Evolutionary conservation across 345 rosid species (phyloP).

Genomic region (Acer yangbiense): DNA sequence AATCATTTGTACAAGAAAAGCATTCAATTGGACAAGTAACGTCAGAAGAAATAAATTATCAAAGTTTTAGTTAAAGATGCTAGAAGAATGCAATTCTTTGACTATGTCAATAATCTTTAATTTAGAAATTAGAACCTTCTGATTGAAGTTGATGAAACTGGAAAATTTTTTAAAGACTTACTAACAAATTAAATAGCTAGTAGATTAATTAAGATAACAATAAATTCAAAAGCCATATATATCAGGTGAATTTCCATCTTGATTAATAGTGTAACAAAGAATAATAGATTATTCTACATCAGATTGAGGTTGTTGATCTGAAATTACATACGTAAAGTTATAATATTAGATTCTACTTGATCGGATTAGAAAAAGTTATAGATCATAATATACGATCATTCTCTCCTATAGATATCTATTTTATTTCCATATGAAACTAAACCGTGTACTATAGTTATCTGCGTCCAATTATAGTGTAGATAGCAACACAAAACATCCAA

Average conservation of each 20-base stretch:
- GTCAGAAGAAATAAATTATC: neutral
- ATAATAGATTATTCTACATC: neutral
- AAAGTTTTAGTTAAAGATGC: neutral
- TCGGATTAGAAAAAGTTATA: too few species aligned
- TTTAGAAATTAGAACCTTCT: neutral
- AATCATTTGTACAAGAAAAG: conserved; percentile 33
- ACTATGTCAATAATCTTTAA: neutral
- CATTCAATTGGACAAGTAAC: conserved; percentile 6
- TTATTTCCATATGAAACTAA: too few species aligned
- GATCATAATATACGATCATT: too few species aligned
- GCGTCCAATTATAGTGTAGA: neutral
- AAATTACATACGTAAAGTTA: too few species aligned
- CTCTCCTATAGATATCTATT: too few species aligned
- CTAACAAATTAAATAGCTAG: neutral
- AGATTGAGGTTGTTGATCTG: neutral
- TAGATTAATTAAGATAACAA: neutral
- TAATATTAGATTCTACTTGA: too few species aligned
- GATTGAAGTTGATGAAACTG: neutral
- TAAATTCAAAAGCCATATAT: neutral
- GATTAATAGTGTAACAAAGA: neutral
- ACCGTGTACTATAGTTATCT: too few species aligned
- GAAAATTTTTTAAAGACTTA: neutral
- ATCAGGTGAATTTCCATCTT: too few species aligned
- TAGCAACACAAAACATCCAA: neutral
- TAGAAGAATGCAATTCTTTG: neutral